These are phyloP conservation scores for Fraxinus nigra DNA, from an alignment of 305 asterid genomes.

Conservation along the genomic window DNA sequence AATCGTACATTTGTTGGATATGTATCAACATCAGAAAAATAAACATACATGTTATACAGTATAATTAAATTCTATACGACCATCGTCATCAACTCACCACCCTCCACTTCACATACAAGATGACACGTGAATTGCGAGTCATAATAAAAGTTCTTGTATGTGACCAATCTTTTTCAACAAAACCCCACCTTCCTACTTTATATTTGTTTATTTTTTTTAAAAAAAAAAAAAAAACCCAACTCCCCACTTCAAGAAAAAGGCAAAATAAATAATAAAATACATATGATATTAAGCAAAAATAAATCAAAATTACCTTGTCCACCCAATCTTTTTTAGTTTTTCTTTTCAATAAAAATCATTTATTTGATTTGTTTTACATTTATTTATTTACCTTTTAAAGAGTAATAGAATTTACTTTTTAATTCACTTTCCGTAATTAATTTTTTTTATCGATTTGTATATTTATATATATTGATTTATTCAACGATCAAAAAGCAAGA, in stretches of 20 bases:
- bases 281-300: not conserved
- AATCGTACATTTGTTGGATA: not conserved
- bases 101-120: not conserved
- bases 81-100: not conserved
- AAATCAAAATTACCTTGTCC: not conserved
- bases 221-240: not conserved
- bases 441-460: not conserved
- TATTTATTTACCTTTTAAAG: not conserved
- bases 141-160: not conserved
- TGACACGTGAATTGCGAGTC: constrained; percentile 29
- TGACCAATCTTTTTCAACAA: constrained; percentile 19
- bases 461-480: not conserved
- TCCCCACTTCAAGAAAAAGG: constrained; percentile 8
- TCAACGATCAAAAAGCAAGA: not conserved
- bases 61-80: no score
- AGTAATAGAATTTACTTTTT: not conserved
- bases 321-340: not conserved
- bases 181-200: constrained; percentile 2
- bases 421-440: not conserved
- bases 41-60: not conserved
- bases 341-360: not conserved
- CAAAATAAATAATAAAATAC: not conserved
- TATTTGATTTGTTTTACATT: not conserved
- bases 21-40: not conserved
- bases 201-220: not conserved